These are phyloP conservation scores for Boletellus emodensis DNA, from an alignment of 768 basidiomycete genomes.

Conservation along the genomic window DNA sequence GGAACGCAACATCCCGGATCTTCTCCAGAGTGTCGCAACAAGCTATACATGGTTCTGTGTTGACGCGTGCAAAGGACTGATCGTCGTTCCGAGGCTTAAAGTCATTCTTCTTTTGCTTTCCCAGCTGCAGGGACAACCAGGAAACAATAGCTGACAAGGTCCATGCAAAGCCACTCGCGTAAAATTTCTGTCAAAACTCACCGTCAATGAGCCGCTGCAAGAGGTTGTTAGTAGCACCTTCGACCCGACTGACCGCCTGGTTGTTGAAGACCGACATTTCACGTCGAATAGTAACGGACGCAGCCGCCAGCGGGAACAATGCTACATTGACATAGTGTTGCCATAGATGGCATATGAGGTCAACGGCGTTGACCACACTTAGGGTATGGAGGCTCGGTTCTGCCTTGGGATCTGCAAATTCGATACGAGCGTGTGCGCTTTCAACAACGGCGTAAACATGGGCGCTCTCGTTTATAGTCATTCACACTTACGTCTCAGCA, in stretches of 20 bases:
- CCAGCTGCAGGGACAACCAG: constrained; percentile 73
- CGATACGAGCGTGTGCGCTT: constrained; percentile 70
- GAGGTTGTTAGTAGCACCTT: constrained; percentile 75
- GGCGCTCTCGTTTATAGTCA: background rate
- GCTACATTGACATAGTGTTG: constrained; percentile 94
- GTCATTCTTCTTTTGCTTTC: constrained; percentile 92
- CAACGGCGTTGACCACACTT: constrained; percentile 61
- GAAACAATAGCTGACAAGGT: constrained; percentile 54
- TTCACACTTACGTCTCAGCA: constrained; percentile 77
- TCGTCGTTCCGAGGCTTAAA: constrained; percentile 98
- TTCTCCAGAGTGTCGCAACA: constrained; percentile 85
- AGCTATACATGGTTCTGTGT: constrained; percentile 86
- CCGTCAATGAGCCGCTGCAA: constrained; percentile 81
- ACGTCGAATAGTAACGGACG: constrained; percentile 80
- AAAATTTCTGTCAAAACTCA: constrained; percentile 34
- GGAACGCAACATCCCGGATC: constrained; percentile 69
- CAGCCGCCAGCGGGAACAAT: constrained; percentile 78
- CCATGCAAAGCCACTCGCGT: background rate
- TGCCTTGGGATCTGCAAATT: constrained; percentile 65
- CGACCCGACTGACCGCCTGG: constrained; percentile 79
- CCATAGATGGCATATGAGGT: constrained; percentile 94
- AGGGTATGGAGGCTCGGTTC: constrained; percentile 79
- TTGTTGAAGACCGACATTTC: constrained; percentile 94
- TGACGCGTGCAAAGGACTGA: constrained; percentile 87
- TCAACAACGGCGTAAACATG: constrained; percentile 3